Base-by-base conservation (phyloP, 352 stramenopile genomes). In the Plasmopara muralis region DNA sequence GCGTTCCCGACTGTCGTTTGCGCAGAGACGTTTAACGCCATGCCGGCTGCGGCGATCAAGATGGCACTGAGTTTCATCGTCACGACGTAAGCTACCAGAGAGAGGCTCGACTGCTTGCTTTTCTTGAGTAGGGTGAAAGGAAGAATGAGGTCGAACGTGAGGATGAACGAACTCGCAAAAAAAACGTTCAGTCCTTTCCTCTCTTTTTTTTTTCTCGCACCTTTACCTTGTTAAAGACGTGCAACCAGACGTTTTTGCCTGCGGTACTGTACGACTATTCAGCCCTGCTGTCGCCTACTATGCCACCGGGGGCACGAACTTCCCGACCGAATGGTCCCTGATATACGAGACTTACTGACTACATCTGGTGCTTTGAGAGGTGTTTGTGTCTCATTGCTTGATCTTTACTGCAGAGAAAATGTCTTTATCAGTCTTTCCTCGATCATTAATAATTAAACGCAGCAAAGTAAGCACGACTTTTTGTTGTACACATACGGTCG, bases 31-130 rank as follows among this genome's bases (percentile, higher is more conserved):
- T 34, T 47, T 20, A 50, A 59, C 5, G 35, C 51, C 5, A 65
- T 18, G 33, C 51, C 49, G 14, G 39, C 47, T n/a, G 54, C 51
- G 15, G 38, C 16, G 37, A 68, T 5, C 6, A 68, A 20, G 48
- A 72, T 45, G 35, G 41, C 3, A 40, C 50, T 60, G 47, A 70
- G 52, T 53, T 70, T 70, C 62, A 70, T 70, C 13, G 34, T 50
- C 31, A 35, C 6, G 42, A 31, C 10, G 9, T 47, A 39, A 18
- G 44, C 34, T 42, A 47, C 16, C 10, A 15, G 34, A 20, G 50
- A 40, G 25, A 18, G 20, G 20, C 20, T 25, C 20, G 20, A 25
- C 1, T 25, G 20, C 20, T 42, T 39, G 25, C 43, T 65, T 70
- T 8, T 35, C 50, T 71, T 50, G 29, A 66, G 55, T 68, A 64